Conservation (phyloP, 2,329 filamentous ascomycete genomes). For the Talaromyces sp. region DNA sequence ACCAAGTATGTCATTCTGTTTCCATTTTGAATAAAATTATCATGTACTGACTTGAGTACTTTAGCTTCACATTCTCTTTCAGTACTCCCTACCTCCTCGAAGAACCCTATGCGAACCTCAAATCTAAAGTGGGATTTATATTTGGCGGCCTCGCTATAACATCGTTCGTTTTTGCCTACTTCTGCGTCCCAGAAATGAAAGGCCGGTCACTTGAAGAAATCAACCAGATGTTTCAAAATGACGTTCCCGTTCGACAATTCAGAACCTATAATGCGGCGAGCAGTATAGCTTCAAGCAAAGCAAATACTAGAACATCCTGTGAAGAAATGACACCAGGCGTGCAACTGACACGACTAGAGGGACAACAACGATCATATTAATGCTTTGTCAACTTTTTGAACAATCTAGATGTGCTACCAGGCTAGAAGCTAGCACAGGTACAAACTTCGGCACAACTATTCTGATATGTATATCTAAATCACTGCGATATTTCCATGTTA, state of each 20-base stretch:
- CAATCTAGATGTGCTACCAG: not conserved
- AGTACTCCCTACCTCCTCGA: constrained; percentile 34
- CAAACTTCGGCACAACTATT: not conserved
- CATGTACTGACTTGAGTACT: not conserved
- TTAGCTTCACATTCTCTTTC: constrained; percentile 25
- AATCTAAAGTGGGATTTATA: constrained; percentile 33
- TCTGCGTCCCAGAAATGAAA: constrained; percentile 26
- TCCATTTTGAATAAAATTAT: not conserved
- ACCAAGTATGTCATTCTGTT: constrained; percentile 17
- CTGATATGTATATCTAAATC: not conserved
- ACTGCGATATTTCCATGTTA: not conserved
- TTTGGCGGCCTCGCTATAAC: constrained; percentile 23
- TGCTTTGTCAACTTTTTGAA: not conserved
- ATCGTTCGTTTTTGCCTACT: constrained; percentile 17
- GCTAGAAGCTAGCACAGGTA: not conserved
- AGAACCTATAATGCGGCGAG: constrained; percentile 7
- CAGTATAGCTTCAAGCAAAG: not conserved
- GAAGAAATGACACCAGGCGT: not conserved
- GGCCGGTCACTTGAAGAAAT: constrained; percentile 26
- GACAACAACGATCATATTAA: not conserved
- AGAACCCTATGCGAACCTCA: constrained; percentile 28
- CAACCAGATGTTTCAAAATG: constrained; percentile 22
- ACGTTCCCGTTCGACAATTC: constrained; percentile 16
- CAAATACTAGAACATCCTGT: not conserved
- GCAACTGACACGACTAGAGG: not conserved